These are phyloP conservation scores for Inga leiocalycina DNA, from an alignment of 306 rosid species.

Conservation along the genomic window DNA sequence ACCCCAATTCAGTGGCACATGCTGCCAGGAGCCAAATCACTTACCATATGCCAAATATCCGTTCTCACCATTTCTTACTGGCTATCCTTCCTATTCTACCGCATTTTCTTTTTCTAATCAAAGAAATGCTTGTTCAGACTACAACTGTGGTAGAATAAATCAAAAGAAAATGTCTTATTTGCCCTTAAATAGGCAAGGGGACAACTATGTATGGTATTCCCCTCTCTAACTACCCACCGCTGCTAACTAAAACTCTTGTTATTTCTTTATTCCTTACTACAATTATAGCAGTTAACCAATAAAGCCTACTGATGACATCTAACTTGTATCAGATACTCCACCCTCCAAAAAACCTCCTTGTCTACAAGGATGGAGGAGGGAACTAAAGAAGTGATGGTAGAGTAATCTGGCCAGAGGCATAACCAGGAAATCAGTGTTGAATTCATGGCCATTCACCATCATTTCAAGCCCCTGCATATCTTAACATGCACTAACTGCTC, in stretches of 20 bases:
- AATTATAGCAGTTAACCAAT: no score
- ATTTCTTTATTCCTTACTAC: neutral
- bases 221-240: neutral
- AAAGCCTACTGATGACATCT: neutral
- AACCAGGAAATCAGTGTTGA: neutral
- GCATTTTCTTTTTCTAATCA: neutral
- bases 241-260: neutral
- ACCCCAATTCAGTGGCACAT: neutral
- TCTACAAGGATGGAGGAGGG: neutral
- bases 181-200: neutral
- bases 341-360: neutral
- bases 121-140: neutral
- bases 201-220: neutral
- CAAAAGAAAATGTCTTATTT: neutral
- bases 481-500: neutral
- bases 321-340: neutral
- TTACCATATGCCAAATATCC: neutral
- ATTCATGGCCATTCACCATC: neutral
- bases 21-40: neutral
- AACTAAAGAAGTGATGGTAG: neutral
- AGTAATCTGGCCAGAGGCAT: neutral
- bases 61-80: neutral
- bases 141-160: neutral
- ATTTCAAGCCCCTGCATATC: neutral
- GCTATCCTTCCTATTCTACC: neutral